These are phyloP conservation scores for Rhizophora mangle DNA, from an alignment of 345 rosid genomes.

Conservation along the genomic window DNA sequence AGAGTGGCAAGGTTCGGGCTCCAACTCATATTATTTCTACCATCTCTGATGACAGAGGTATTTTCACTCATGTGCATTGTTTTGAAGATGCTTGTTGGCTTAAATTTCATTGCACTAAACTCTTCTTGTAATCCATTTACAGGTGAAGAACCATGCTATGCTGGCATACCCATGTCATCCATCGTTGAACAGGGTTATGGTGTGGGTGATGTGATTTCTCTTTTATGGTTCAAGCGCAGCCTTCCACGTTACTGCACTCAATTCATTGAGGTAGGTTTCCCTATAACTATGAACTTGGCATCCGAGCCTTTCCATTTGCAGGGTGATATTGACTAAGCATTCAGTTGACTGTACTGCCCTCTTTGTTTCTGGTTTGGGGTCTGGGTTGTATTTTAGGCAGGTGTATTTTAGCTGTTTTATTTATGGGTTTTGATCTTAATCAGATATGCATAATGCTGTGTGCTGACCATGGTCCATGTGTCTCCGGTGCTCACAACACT, in stretches of 20 bases:
- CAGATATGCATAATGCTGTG: slow-evolving; percentile 97
- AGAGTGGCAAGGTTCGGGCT: slow-evolving; percentile 95
- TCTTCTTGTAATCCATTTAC: slow-evolving; percentile 16
- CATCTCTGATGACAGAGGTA: slow-evolving; percentile 96
- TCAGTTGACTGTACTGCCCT: not conserved
- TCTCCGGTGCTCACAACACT: slow-evolving; percentile 95
- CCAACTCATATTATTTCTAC: slow-evolving; percentile 97
- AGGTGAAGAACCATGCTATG: slow-evolving; percentile 99
- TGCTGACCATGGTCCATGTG: slow-evolving; percentile 97
- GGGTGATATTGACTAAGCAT: no score
- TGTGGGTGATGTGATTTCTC: slow-evolving; percentile 95
- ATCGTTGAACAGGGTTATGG: slow-evolving; percentile 88
- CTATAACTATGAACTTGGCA: not conserved
- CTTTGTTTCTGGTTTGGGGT: not conserved
- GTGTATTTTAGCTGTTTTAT: not conserved
- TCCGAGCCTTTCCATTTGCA: not conserved
- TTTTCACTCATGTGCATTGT: not conserved
- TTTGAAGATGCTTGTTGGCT: not conserved
- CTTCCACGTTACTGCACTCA: slow-evolving; percentile 95
- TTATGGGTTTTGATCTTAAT: slow-evolving; percentile 11
- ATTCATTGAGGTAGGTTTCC: slow-evolving; percentile 68
- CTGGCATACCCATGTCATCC: slow-evolving; percentile 98
- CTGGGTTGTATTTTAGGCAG: not conserved
- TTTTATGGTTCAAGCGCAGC: slow-evolving; percentile 94
- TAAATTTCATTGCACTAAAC: slow-evolving; percentile 2